phyloP scores from a whole-genome alignment of 208 protist species.

The Phytomonas sp. region DNA sequence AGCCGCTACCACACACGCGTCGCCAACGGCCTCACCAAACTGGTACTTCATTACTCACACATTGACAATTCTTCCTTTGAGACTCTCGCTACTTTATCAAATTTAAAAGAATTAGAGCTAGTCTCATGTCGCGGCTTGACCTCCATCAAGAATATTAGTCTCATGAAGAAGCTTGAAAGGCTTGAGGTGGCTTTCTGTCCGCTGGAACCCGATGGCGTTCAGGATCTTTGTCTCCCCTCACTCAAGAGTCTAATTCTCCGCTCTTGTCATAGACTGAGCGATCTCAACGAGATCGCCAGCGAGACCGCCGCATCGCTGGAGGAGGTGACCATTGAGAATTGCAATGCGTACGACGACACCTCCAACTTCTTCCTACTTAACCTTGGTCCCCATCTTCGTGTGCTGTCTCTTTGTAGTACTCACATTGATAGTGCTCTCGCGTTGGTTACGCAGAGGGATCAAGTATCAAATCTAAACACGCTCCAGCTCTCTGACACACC shows the following conservation, averaged over 20 bases:
- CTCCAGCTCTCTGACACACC: constrained; percentile 47
- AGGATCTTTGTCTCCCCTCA: constrained; percentile 41
- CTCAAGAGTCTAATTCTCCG: constrained; percentile 51
- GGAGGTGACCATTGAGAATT: constrained; percentile 65
- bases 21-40: constrained; percentile 54
- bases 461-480: constrained; percentile 25
- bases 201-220: constrained; percentile 50
- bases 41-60: constrained; percentile 61
- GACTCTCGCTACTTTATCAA: constrained; percentile 31
- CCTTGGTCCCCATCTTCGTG: constrained; percentile 34
- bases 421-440: constrained; percentile 47
- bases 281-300: constrained; percentile 51
- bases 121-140: constrained; percentile 64
- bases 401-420: constrained; percentile 47
- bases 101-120: constrained; percentile 60
- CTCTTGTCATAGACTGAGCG: constrained; percentile 57
- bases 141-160: constrained; percentile 38
- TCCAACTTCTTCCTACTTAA: constrained; percentile 47
- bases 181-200: constrained; percentile 67
- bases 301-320: constrained; percentile 49
- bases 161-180: constrained; percentile 35
- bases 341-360: constrained; percentile 66
- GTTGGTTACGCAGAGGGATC: constrained; percentile 21
- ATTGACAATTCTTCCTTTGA: constrained; percentile 69
- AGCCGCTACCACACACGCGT: constrained; percentile 56